phyloP scores from a whole-genome alignment of 805 yeast species.

The Zygoascus bituminiphila region DNA sequence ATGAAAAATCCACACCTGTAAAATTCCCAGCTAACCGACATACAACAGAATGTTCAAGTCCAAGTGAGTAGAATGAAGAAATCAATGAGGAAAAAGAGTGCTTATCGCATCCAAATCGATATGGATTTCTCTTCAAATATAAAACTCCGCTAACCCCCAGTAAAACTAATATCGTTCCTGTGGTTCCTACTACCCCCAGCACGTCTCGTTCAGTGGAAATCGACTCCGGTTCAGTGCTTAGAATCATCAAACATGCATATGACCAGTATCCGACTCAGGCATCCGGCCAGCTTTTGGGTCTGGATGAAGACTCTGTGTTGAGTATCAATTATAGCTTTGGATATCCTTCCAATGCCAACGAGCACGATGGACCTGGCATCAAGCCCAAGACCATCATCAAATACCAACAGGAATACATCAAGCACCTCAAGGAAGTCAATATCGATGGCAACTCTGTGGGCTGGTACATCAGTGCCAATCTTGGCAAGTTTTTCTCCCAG shows the following conservation, averaged over 20 bases:
- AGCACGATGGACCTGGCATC: conserved; percentile 56
- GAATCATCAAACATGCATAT: conserved; percentile 59
- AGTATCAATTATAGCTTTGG: conserved; percentile 54
- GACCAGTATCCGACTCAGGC: conserved; percentile 53
- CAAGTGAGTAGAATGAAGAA: conserved; percentile 1
- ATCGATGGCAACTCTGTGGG: conserved; percentile 68
- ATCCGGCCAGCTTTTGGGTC: conserved; percentile 69
- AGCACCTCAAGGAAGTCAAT: conserved; percentile 52
- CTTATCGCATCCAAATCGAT: neutral
- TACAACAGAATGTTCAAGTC: conserved; percentile 7
- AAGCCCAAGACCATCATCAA: conserved; percentile 53
- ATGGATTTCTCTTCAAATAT: no score
- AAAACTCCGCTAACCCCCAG: no score
- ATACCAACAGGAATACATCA: conserved; percentile 61
- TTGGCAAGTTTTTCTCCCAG: conserved; percentile 63
- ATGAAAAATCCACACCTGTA: no score
- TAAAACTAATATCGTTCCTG: neutral
- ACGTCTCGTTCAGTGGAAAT: conserved; percentile 16
- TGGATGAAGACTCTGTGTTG: conserved; percentile 47
- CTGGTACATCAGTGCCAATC: conserved; percentile 65
- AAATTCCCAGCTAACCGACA: no score
- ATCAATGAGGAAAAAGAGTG: neutral
- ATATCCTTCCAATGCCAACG: conserved; percentile 46
- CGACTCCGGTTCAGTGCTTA: conserved; percentile 34
- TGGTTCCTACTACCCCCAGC: conserved; percentile 10